These are phyloP conservation scores for Aspergillus calidoustus DNA, from an alignment of 2,329 filamentous ascomycete genomes.

Conservation along the genomic window DNA sequence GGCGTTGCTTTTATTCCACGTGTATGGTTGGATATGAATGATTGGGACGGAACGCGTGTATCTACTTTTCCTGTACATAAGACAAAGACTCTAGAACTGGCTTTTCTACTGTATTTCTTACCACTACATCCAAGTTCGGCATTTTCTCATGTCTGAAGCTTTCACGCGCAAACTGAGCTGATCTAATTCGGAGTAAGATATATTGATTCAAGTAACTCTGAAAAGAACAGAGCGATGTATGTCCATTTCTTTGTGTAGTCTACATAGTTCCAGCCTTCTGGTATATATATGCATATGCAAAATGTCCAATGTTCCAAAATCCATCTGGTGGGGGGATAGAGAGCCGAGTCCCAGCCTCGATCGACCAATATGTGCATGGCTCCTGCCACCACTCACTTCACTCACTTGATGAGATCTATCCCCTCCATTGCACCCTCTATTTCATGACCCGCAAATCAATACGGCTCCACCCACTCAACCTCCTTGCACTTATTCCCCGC, in stretches of 20 bases:
- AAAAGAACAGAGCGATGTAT: background rate
- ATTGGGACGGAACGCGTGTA: conserved; percentile 12
- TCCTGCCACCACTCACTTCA: background rate
- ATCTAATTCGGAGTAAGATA: background rate
- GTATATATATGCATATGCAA: background rate
- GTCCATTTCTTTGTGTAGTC: background rate
- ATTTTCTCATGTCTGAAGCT: background rate
- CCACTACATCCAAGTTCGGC: background rate
- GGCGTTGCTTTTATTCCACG: background rate
- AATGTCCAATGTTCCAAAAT: background rate
- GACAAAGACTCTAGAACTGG: background rate
- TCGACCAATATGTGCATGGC: background rate
- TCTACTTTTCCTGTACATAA: conserved; percentile 15
- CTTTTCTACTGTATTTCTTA: background rate
- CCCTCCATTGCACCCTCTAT: background rate
- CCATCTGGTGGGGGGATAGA: background rate
- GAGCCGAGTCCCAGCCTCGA: background rate
- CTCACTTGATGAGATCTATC: background rate
- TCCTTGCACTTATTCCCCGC: conserved; percentile 15
- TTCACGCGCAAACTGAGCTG: background rate
- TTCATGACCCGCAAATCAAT: background rate
- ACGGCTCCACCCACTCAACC: conserved; percentile 19
- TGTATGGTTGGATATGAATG: conserved; percentile 8
- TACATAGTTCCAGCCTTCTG: background rate
- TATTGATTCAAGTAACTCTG: background rate